These are phyloP conservation scores for Lanmaoa rubissima DNA, from an alignment of 768 basidiomycete species.

Conservation along the genomic window DNA sequence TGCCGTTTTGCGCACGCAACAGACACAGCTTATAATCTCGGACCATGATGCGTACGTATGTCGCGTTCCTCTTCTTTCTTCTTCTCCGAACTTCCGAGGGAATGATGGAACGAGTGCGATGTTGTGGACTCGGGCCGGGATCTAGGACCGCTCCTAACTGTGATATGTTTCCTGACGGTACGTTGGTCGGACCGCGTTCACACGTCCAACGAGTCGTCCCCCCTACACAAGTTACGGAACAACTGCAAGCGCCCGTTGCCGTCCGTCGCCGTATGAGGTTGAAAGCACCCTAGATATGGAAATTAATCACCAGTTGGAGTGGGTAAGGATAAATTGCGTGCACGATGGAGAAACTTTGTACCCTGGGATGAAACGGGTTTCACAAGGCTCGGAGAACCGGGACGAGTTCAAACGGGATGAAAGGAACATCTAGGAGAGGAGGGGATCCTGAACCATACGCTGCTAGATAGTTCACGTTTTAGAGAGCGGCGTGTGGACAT, in stretches of 20 bases:
- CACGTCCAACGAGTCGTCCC: background rate
- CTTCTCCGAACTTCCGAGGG: constrained; percentile 24
- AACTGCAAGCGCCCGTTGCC: background rate
- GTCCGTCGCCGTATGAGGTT: background rate
- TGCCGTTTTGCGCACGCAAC: background rate
- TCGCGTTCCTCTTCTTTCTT: background rate
- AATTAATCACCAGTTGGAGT: background rate
- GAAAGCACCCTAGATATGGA: constrained; percentile 4
- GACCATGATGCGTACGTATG: constrained; percentile 10
- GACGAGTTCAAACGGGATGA: background rate
- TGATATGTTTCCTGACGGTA: background rate
- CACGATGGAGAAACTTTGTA: constrained; percentile 8
- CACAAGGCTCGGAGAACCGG: constrained; percentile 18
- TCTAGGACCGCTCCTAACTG: background rate
- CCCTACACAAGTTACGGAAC: background rate
- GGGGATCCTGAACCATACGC: background rate
- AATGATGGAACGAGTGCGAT: background rate
- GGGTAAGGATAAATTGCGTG: constrained; percentile 7
- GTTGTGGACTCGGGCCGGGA: background rate
- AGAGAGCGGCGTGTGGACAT: background rate
- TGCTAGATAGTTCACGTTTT: background rate
- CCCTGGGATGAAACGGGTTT: background rate
- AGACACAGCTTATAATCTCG: constrained; percentile 5
- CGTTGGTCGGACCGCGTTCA: background rate
- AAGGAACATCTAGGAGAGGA: background rate